Base-by-base conservation (phyloP, 108 stramenopile genomes). In the Skeletonema tropicum region DNA sequence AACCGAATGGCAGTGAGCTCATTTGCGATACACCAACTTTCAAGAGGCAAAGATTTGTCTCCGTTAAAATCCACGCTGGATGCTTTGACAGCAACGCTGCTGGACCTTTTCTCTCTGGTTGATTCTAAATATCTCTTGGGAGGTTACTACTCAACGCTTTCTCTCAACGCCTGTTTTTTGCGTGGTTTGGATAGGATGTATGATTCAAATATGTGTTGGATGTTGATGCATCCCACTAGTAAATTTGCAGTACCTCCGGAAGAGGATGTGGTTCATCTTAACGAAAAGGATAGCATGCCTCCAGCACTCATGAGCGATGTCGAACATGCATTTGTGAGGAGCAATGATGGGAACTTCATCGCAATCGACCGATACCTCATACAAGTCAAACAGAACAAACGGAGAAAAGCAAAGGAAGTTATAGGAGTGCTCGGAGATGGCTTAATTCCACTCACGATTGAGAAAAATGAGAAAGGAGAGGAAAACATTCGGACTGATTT, bases 181-280 rank as follows among this genome's bases (percentile, higher is more conserved):
- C 73, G 80, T 52, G 80, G 80, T 38, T 73, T 81, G 14, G 80
- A 74, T 6, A 48, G 80, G 30, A 81, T 74, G 69, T 74, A 81
- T 49, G 80, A 81, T 66, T 74, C 72, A 15, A 81, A 81, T 36
- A 81, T 81, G 80, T 81, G 80, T 35, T 81, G 80, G 80, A 70
- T 81, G 69, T 57, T 81, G 12, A 81, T 81, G 80, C 80, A 81
- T 25, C 67, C 73, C 9, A 68, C 59, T 25, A 74, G 66, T 19
- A 39, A 74, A 60, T 17, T 39, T 45, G 73, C 80, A 39, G 66
- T 41, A 38, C 73, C 80, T 46, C 80, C 80, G 33, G 9, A 57
- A 26, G 68, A 70, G 23, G 52, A 74, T 8, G 49, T 67, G 29
- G 69, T 41, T 10, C 68, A 81, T 29, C n/a, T 74, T 1, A 60